Evolutionary conservation across 1,284 basidiomycete species (phyloP), one percentile per base, ranked within the genome.

Genomic region (Sphagnurus paluster): DNA sequence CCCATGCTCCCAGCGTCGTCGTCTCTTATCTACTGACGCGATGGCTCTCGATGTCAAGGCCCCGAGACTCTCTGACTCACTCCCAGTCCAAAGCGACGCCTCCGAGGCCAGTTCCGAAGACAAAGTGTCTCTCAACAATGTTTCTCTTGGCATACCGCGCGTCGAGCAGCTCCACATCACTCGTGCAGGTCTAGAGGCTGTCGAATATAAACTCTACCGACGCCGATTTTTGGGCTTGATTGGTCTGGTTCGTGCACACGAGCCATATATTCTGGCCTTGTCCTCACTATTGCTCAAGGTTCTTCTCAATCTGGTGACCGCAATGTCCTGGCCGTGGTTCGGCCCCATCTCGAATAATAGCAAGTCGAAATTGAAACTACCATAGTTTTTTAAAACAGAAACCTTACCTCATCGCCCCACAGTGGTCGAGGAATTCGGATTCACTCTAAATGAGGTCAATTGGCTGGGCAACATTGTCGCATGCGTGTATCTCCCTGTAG

Each of bases 401-500:
- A 39, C 29, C 19, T 39, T 32, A 14, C 39, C 13, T 26, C n/a
- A 23, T 46, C 6, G 20, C 23, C 24, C 2, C 11, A 6, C 51
- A 89, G 87, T 76, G 54, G 75, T 75, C 5, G 50, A 57, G 2
- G 77, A 86, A 30, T 87, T 88, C 55, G 69, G 70, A 7, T 79
- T 87, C 46, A 76, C 80, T 0, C 65, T 89, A 19, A 69, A 80
- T 61, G 66, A 83, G 59, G 79, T 89, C 20, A 90, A 87, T 55
- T 91, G 88, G 88, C 70, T 90, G 4, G 80, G 83, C 5, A 90
- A 86, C 56, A 74, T 84, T 42, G 67, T 84, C 14, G 73, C 77
- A 1, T 69, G 78, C 34, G 60, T 82, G 0, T 89, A 80, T 53
- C 66, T 90, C 9, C 82, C 84, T 1, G 68, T 70, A 7, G 79